These are phyloP conservation scores for Calocybe indica DNA, from an alignment of 768 basidiomycete species.

Conservation along the genomic window DNA sequence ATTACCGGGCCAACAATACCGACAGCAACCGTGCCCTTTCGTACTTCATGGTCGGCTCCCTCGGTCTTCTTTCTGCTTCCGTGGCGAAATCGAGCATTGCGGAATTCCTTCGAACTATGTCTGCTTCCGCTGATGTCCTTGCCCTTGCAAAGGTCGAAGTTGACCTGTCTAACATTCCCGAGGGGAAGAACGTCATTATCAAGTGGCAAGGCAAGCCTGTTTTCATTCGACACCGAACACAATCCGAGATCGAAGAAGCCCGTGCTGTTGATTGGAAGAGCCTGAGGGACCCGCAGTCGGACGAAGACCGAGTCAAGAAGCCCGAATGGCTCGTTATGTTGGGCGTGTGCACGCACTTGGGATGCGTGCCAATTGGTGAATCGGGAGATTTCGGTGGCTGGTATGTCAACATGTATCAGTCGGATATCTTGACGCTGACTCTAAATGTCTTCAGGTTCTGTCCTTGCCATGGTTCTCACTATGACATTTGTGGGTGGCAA, in stretches of 20 bases:
- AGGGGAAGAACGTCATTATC: slow-evolving; percentile 96
- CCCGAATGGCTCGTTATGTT: slow-evolving; percentile 96
- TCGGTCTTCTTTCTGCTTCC: slow-evolving; percentile 91
- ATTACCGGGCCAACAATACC: slow-evolving; percentile 69
- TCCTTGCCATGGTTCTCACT: slow-evolving; percentile 98
- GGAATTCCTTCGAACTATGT: slow-evolving; percentile 94
- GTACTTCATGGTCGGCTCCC: slow-evolving; percentile 87
- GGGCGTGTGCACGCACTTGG: slow-evolving; percentile 94
- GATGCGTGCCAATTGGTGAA: slow-evolving; percentile 98
- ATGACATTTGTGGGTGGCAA: slow-evolving; percentile 80
- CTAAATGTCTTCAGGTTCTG: slow-evolving; percentile 59
- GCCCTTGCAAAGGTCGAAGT: slow-evolving; percentile 98
- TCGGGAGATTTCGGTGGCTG: slow-evolving; percentile 97
- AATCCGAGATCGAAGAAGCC: slow-evolving; percentile 90
- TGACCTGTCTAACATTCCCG: slow-evolving; percentile 83
- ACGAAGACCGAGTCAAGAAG: slow-evolving; percentile 84
- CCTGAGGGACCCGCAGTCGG: slow-evolving; percentile 88
- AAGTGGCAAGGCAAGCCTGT: slow-evolving; percentile 99
- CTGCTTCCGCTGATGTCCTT: slow-evolving; percentile 95
- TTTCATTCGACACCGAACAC: slow-evolving; percentile 95
- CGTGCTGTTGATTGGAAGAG: slow-evolving; percentile 77
- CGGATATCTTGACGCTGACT: not conserved
- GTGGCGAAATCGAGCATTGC: slow-evolving; percentile 91
- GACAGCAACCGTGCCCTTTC: slow-evolving; percentile 69
- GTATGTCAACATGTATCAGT: slow-evolving; percentile 36